Conservation (phyloP, 2,329 filamentous ascomycete genomes). For the Diaporthe capsici region DNA sequence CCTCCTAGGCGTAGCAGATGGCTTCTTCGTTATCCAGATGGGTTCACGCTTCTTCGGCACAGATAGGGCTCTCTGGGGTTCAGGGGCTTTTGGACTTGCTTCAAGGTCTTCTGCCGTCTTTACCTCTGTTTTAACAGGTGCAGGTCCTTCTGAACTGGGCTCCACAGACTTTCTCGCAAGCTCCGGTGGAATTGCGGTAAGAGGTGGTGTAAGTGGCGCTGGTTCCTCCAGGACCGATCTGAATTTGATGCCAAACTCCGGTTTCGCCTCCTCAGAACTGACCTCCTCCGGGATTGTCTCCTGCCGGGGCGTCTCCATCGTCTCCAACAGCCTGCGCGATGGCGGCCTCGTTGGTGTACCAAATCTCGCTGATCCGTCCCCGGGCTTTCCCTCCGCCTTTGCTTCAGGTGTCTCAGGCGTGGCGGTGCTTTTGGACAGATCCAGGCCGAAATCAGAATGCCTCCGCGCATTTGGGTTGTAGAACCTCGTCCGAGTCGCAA, state of each 20-base stretch:
- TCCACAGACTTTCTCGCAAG: neutral
- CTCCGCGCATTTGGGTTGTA: slow-evolving; percentile 40
- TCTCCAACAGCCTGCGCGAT: slow-evolving; percentile 15
- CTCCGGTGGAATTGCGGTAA: slow-evolving; percentile 30
- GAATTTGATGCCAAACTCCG: slow-evolving; percentile 24
- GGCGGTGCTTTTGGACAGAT: slow-evolving; percentile 21
- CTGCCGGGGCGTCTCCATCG: slow-evolving; percentile 20
- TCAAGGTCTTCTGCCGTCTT: neutral
- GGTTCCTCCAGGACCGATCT: slow-evolving; percentile 37
- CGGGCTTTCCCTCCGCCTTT: neutral
- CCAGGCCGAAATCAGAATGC: slow-evolving; percentile 37
- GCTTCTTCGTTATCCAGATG: slow-evolving; percentile 26
- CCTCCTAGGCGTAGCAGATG: slow-evolving; percentile 8
- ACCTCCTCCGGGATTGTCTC: slow-evolving; percentile 18
- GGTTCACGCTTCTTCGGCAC: slow-evolving; percentile 17
- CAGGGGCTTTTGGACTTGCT: neutral
- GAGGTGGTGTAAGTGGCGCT: slow-evolving; percentile 31
- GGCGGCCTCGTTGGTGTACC: slow-evolving; percentile 14
- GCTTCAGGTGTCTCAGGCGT: slow-evolving; percentile 34
- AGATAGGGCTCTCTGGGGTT: neutral
- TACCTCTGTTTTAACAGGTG: neutral
- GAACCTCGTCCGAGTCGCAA: slow-evolving; percentile 40
- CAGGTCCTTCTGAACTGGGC: neutral
- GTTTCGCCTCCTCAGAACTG: neutral
- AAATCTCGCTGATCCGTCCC: neutral